phyloP scores from a whole-genome alignment of 352 stramenopile species.

The Phytophthora hibernalis region DNA sequence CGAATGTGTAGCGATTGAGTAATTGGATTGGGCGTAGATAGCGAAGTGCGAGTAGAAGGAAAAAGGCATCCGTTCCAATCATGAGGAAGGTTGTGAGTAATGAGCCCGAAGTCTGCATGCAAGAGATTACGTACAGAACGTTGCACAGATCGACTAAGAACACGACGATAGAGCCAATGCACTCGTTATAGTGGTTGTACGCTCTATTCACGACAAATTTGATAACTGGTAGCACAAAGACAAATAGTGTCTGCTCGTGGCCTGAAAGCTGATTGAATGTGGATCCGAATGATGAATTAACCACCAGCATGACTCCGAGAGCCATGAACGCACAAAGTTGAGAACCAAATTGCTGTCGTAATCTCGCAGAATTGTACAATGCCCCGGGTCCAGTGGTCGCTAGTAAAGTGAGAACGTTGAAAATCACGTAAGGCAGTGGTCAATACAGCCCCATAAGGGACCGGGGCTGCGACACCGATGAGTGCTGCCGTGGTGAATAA shows the following conservation, averaged over 20 bases:
- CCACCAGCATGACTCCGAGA: conserved; percentile 1
- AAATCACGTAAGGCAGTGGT: not conserved
- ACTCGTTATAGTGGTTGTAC: conserved; percentile 18
- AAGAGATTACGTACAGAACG: conserved; percentile 28
- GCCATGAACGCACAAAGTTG: not conserved
- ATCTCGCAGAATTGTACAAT: not conserved
- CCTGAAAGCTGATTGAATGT: conserved; percentile 19
- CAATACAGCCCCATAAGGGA: conserved; percentile 13
- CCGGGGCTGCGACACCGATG: conserved; percentile 11
- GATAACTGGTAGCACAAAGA: conserved; percentile 14
- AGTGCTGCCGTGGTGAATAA: conserved; percentile 3
- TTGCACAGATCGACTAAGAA: conserved; percentile 46
- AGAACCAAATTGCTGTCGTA: not conserved
- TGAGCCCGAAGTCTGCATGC: conserved; percentile 35
- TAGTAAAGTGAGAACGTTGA: not conserved
- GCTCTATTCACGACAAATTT: conserved; percentile 23
- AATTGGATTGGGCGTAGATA: conserved; percentile 1
- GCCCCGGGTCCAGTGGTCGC: not conserved
- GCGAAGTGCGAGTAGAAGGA: conserved; percentile 5
- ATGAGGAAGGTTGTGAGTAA: conserved; percentile 13
- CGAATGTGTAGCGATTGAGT: not conserved
- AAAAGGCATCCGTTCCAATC: conserved; percentile 26
- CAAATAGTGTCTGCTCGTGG: conserved; percentile 11
- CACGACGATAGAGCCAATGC: conserved; percentile 22
- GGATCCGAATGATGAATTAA: conserved; percentile 20